Percentiles rank a stretch among this genome's conserved stretches.
These are phyloP conservation scores for Corymbia calophylla DNA, from an alignment of 441 rosid species.

Conservation along the genomic window DNA sequence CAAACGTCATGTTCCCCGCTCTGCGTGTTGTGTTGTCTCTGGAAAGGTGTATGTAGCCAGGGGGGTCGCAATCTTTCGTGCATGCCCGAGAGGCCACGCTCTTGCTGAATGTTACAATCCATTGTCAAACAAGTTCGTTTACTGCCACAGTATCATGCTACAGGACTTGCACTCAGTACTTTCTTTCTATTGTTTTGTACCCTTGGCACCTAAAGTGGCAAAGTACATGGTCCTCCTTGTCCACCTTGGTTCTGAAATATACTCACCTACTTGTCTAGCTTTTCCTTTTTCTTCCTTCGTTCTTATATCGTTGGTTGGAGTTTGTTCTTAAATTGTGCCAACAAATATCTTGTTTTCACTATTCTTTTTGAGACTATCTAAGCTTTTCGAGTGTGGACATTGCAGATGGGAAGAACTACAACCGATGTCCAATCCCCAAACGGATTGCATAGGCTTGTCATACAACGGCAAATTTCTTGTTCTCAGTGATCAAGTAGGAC, in stretches of 20 bases:
- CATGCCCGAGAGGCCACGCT: slow-evolving; percentile 32
- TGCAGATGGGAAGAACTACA: slow-evolving; percentile 82
- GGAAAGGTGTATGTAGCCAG: slow-evolving; percentile 80
- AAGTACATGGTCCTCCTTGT: background rate
- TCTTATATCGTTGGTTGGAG: background rate
- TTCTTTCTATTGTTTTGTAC: background rate
- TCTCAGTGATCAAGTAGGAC: slow-evolving; percentile 53
- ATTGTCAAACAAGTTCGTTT: slow-evolving; percentile 36
- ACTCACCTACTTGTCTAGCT: background rate
- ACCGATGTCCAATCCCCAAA: slow-evolving; percentile 51
- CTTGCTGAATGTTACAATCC: slow-evolving; percentile 86
- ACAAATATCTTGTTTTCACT: background rate
- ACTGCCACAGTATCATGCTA: background rate
- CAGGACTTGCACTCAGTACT: background rate
- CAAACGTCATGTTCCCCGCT: slow-evolving; percentile 56
- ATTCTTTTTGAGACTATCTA: background rate
- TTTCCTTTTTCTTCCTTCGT: background rate
- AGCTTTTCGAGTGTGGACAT: slow-evolving; percentile 9
- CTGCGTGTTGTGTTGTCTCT: slow-evolving; percentile 55
- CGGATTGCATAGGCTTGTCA: slow-evolving; percentile 63
- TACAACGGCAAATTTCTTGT: slow-evolving; percentile 58
- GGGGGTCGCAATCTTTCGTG: slow-evolving; percentile 47
- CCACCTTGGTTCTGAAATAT: background rate
- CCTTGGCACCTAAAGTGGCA: background rate
- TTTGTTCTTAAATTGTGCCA: background rate